Conservation (phyloP, 345 rosid genomes). For the Hibiscus mutabilis region DNA sequence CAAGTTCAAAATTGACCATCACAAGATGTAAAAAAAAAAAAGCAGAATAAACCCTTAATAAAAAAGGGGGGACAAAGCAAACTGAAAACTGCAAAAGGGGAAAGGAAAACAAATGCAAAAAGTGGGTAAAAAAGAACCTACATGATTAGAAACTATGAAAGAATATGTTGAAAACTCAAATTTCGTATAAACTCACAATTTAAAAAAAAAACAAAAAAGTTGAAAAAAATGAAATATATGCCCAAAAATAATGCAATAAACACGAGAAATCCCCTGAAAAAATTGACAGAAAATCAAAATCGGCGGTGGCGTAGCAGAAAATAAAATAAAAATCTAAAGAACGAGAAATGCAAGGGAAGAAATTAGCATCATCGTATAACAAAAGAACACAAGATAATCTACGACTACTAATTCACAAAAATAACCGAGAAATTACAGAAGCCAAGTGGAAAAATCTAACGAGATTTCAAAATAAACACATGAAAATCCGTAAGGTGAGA, state of each 20-base stretch:
- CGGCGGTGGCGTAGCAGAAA: not conserved
- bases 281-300: not conserved
- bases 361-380: not conserved
- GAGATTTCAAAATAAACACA: not conserved
- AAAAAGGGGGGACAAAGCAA: not conserved
- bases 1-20: constrained; percentile 1
- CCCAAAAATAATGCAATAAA: not conserved
- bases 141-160: not conserved
- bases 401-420: not conserved
- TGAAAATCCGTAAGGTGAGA: not conserved
- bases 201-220: not conserved
- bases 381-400: not conserved
- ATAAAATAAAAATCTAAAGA: not conserved
- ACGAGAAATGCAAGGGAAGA: not conserved
- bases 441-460: not conserved
- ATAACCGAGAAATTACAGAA: not conserved
- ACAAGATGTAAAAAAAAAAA: not conserved
- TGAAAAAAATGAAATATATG: not conserved
- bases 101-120: constrained; percentile 5
- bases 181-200: not conserved
- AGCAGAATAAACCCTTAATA: not conserved
- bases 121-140: constrained; percentile 4
- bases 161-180: not conserved
- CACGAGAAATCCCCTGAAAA: not conserved
- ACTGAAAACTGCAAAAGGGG: not conserved